Evolutionary conservation across 2,329 filamentous ascomycete genomes (phyloP).

Genomic region (Aureobasidium sp.): DNA sequence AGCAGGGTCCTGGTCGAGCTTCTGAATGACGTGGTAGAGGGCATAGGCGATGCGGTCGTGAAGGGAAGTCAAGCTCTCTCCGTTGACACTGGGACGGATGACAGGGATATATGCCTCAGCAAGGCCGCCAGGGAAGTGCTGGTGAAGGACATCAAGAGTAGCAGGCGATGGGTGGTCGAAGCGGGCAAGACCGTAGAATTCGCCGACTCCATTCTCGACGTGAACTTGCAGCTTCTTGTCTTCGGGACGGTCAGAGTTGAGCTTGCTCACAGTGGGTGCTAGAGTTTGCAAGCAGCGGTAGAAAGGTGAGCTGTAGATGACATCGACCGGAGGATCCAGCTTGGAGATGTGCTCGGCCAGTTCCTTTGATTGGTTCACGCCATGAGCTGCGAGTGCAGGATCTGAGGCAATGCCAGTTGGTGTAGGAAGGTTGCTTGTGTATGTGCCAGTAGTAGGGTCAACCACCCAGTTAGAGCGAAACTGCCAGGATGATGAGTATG

Average conservation of each 20-base stretch:
- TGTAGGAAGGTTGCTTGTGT: conserved; percentile 62
- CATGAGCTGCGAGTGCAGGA: conserved; percentile 77
- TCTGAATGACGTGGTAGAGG: conserved; percentile 59
- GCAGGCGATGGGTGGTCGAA: conserved; percentile 81
- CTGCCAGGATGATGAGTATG: conserved; percentile 36
- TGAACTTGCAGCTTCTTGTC: conserved; percentile 26
- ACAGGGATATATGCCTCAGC: conserved; percentile 42
- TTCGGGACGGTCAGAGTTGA: conserved; percentile 25
- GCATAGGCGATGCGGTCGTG: conserved; percentile 70
- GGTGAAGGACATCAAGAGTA: conserved; percentile 49
- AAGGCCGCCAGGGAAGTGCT: conserved; percentile 56
- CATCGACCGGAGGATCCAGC: conserved; percentile 58
- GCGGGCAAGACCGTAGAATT: conserved; percentile 84
- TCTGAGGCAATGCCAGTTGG: conserved; percentile 86
- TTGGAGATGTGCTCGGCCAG: conserved; percentile 56
- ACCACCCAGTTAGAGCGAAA: conserved; percentile 89
- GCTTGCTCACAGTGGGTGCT: conserved; percentile 52
- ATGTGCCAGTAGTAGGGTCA: conserved; percentile 68
- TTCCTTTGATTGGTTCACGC: conserved; percentile 73
- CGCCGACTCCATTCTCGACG: conserved; percentile 45
- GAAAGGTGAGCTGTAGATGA: conserved; percentile 76
- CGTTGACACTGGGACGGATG: conserved; percentile 60
- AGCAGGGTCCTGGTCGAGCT: conserved; percentile 59
- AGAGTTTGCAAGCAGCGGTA: conserved; percentile 85
- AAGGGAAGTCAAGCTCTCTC: conserved; percentile 70